Conservation (phyloP, 2,329 filamentous ascomycete species). For the Orbilia javanica region DNA sequence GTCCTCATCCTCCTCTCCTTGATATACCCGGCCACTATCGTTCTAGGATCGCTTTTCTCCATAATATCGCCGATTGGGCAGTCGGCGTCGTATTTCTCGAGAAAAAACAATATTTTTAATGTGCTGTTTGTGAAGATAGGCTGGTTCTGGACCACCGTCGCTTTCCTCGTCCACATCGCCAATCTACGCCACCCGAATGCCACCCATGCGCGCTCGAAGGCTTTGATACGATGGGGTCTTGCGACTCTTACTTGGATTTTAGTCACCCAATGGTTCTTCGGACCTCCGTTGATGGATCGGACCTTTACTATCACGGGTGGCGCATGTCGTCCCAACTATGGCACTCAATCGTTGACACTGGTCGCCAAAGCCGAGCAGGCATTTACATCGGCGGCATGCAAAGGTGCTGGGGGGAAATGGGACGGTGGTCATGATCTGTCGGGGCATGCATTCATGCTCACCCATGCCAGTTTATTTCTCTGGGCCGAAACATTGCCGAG, state of each 20-base stretch:
- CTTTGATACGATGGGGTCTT: slow-evolving; percentile 75
- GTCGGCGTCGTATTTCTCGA: slow-evolving; percentile 86
- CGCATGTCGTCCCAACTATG: slow-evolving; percentile 75
- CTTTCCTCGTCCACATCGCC: slow-evolving; percentile 77
- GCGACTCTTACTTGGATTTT: slow-evolving; percentile 85
- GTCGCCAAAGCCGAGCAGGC: slow-evolving; percentile 68
- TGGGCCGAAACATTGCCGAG: slow-evolving; percentile 78
- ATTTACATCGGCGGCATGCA: slow-evolving; percentile 83
- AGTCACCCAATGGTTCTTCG: slow-evolving; percentile 97
- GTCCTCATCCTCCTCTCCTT: slow-evolving; percentile 69
- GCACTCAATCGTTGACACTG: slow-evolving; percentile 62
- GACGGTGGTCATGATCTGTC: slow-evolving; percentile 95
- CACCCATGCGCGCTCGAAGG: slow-evolving; percentile 67
- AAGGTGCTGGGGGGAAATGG: slow-evolving; percentile 84
- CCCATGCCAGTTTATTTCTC: slow-evolving; percentile 83
- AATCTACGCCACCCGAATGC: slow-evolving; percentile 73
- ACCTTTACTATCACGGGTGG: slow-evolving; percentile 91
- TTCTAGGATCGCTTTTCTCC: slow-evolving; percentile 85
- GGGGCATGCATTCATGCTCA: slow-evolving; percentile 92
- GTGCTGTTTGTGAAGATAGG: slow-evolving; percentile 92
- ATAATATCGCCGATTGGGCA: slow-evolving; percentile 78
- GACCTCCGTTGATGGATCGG: slow-evolving; percentile 88
- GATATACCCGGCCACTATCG: slow-evolving; percentile 81
- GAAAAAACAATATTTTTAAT: slow-evolving; percentile 94
- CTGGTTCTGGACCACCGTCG: slow-evolving; percentile 88